Evolutionary conservation across 352 stramenopile genomes (phyloP).

Genomic region (Blastocystis hominis): DNA sequence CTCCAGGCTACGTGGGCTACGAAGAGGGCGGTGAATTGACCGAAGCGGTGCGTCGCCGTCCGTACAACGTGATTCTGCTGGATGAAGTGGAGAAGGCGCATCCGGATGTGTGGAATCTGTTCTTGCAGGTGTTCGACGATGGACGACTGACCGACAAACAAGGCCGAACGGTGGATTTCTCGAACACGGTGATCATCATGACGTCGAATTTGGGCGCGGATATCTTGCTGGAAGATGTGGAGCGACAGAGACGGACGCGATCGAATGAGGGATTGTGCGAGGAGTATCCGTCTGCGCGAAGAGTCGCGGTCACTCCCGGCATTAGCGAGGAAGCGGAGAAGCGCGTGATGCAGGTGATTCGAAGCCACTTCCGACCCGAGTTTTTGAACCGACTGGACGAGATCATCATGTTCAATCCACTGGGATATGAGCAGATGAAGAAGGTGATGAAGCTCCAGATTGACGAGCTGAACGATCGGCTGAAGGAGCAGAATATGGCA

Average conservation of each 20-base stretch:
- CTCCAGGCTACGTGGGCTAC: conserved; percentile 86
- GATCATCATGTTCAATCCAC: conserved; percentile 87
- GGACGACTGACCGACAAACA: conserved; percentile 88
- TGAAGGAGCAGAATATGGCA: conserved; percentile 70
- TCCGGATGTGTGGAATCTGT: conserved; percentile 82
- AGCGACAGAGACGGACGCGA: not conserved
- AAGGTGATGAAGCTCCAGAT: conserved; percentile 84
- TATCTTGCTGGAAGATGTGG: conserved; percentile 70
- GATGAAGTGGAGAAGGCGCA: conserved; percentile 97
- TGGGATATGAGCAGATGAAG: conserved; percentile 75
- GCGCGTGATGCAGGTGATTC: conserved; percentile 76
- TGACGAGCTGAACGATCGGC: conserved; percentile 66
- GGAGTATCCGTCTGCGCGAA: not conserved
- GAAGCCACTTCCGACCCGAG: conserved; percentile 79
- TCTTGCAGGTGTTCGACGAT: conserved; percentile 92
- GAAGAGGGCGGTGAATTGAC: conserved; percentile 87
- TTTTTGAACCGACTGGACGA: conserved; percentile 89
- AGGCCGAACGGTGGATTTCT: conserved; percentile 88
- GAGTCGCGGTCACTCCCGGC: not conserved
- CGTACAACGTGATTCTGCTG: conserved; percentile 89
- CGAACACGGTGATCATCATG: conserved; percentile 91
- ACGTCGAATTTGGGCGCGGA: conserved; percentile 88
- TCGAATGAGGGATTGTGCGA: conserved; percentile 59
- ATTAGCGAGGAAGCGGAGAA: conserved; percentile 63
- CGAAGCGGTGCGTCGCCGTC: conserved; percentile 80